These are phyloP conservation scores for Chlamydomonas sp. DNA, from an alignment of 139 green algal genomes.

Conservation along the genomic window DNA sequence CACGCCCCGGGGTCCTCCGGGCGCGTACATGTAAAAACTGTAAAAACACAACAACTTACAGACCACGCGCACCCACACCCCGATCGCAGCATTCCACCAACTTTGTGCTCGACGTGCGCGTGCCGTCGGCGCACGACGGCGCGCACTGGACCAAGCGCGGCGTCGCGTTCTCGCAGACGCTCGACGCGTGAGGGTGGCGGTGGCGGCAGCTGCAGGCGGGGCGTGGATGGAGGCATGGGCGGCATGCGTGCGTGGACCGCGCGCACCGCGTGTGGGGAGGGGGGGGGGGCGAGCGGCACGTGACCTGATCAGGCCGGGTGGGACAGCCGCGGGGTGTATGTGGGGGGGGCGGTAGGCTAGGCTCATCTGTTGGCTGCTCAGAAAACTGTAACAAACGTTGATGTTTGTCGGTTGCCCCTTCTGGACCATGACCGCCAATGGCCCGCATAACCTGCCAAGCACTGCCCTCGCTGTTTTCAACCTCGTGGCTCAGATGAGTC, in stretches of 20 bases:
- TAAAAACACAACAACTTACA: no score
- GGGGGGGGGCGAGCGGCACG: not conserved
- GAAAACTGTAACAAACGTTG: no score
- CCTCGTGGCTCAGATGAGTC: no score
- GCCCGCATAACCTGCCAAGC: no score
- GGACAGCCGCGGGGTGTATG: not conserved
- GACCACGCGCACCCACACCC: no score
- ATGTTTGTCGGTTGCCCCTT: no score
- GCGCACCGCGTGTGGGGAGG: not conserved
- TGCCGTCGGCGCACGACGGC: conserved; percentile 41
- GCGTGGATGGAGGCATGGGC: no score
- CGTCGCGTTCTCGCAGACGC: conserved; percentile 38
- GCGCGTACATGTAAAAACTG: no score
- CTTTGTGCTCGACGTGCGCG: conserved; percentile 68
- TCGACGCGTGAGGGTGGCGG: not conserved
- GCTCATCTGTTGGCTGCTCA: no score
- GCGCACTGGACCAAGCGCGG: conserved; percentile 70
- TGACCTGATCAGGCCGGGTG: not conserved
- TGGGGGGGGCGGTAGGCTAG: not conserved
- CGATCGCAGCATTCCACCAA: conserved; percentile 87
- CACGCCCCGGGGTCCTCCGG: no score
- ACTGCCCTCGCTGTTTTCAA: no score
- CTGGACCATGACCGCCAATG: no score
- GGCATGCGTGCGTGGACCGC: not conserved
- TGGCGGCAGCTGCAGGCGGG: not conserved